Conservation (phyloP, 1,284 basidiomycete species). For the Violaceomyces palustris region DNA sequence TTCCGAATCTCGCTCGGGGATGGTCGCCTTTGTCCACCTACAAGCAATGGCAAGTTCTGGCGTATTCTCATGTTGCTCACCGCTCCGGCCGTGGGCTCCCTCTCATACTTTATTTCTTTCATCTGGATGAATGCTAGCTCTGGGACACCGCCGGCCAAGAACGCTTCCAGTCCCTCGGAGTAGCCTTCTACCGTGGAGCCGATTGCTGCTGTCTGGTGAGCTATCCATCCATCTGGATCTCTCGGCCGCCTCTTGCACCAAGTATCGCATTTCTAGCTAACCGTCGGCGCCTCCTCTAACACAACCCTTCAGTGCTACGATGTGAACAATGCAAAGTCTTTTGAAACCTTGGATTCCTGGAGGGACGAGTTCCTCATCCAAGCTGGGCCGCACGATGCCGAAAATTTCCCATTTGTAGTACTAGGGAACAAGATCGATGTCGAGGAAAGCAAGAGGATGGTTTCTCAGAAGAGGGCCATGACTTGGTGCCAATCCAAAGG, state of each 20-base stretch:
- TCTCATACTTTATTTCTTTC: not conserved
- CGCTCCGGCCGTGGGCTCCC: not conserved
- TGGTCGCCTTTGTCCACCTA: not conserved
- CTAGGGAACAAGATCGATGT: constrained; percentile 99
- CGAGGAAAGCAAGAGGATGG: constrained; percentile 97
- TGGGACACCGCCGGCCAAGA: constrained; percentile 99
- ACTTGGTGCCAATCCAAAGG: constrained; percentile 99
- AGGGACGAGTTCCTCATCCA: constrained; percentile 56
- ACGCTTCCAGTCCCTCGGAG: constrained; percentile 96
- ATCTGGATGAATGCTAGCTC: constrained; percentile 56
- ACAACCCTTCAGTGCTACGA: constrained; percentile 62
- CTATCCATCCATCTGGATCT: not conserved
- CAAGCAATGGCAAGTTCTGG: no score
- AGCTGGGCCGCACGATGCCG: constrained; percentile 94
- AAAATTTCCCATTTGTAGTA: constrained; percentile 90
- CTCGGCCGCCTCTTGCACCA: no score
- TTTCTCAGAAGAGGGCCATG: constrained; percentile 99
- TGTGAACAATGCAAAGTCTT: constrained; percentile 96
- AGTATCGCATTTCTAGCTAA: no score
- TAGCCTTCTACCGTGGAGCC: constrained; percentile 97
- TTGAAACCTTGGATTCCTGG: constrained; percentile 66
- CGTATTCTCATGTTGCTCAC: not conserved
- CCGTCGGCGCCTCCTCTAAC: no score
- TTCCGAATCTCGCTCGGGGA: constrained; percentile 1
- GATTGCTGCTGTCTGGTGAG: constrained; percentile 94